phyloP scores from a whole-genome alignment of 306 rosid species.

The Quercus suber region DNA sequence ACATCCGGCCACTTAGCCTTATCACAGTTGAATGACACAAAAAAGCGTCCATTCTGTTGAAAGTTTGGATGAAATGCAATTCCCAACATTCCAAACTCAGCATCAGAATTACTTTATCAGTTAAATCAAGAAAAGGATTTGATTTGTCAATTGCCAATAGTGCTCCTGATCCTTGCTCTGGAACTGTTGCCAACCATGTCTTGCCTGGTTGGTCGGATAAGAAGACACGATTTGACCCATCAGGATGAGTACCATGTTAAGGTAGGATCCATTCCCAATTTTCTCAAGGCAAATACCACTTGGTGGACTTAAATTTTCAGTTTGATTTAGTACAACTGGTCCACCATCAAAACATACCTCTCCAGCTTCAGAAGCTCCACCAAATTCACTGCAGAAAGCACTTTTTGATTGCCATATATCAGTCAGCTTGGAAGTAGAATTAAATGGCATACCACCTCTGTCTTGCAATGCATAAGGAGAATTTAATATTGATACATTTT shows the following conservation, averaged over 20 bases:
- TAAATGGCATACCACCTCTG: neutral
- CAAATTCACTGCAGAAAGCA: conserved; percentile 22
- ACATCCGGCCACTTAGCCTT: conserved; percentile 36
- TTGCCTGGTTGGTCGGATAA: conserved; percentile 30
- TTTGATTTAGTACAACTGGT: conserved; percentile 19
- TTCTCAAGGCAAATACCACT: conserved; percentile 39
- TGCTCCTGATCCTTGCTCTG: conserved; percentile 30
- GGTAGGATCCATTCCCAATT: conserved; percentile 35
- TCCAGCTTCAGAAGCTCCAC: conserved; percentile 27
- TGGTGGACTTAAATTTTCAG: conserved; percentile 16
- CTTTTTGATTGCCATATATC: conserved; percentile 23
- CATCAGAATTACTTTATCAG: conserved; percentile 24
- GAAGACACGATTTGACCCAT: conserved; percentile 36
- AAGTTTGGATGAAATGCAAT: conserved; percentile 35
- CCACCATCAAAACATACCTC: conserved; percentile 31
- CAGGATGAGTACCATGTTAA: conserved; percentile 41
- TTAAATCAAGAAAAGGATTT: conserved; percentile 33
- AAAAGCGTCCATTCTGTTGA: conserved; percentile 30
- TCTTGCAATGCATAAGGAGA: conserved; percentile 21
- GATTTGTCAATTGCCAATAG: conserved; percentile 13
- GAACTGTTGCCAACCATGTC: conserved; percentile 29
- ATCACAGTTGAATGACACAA: conserved; percentile 37
- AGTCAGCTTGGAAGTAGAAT: conserved; percentile 24
- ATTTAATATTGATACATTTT: conserved; percentile 18
- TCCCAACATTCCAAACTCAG: conserved; percentile 36